Evolutionary conservation across 208 protist genomes (phyloP).

Genomic region (Leishmania tarentolae): DNA sequence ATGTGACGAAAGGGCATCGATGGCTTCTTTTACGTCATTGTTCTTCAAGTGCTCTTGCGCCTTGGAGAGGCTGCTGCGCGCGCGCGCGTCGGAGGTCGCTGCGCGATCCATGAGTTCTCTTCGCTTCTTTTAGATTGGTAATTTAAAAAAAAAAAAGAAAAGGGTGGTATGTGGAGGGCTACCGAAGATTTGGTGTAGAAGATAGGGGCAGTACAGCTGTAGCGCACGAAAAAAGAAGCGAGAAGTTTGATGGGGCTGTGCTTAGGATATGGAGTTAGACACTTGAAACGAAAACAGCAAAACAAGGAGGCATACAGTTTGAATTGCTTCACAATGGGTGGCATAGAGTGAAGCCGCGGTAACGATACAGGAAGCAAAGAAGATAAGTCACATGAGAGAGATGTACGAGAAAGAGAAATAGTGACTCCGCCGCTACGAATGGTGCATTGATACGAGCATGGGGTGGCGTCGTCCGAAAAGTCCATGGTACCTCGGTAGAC

Average conservation of each 20-base stretch:
- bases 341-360: neutral
- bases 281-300: neutral
- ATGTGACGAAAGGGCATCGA: constrained; percentile 44
- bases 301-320: neutral
- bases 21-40: constrained; percentile 52
- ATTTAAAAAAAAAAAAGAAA: constrained; percentile 7
- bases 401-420: neutral
- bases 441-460: neutral
- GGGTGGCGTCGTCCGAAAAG: neutral
- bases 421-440: neutral
- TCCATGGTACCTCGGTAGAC: neutral
- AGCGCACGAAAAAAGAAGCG: neutral
- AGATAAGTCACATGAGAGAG: neutral
- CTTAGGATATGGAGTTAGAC: neutral
- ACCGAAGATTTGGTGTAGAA: too few relatives aligned
- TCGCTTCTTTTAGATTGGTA: too few relatives aligned
- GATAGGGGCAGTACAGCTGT: neutral
- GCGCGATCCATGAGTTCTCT: constrained; percentile 28
- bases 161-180: neutral
- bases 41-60: constrained; percentile 47
- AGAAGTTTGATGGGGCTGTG: neutral
- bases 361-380: neutral
- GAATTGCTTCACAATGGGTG: neutral
- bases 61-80: constrained; percentile 55
- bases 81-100: constrained; percentile 46